Evolutionary conservation across 768 basidiomycete species (phyloP).

Genomic region (Zangia roseola): DNA sequence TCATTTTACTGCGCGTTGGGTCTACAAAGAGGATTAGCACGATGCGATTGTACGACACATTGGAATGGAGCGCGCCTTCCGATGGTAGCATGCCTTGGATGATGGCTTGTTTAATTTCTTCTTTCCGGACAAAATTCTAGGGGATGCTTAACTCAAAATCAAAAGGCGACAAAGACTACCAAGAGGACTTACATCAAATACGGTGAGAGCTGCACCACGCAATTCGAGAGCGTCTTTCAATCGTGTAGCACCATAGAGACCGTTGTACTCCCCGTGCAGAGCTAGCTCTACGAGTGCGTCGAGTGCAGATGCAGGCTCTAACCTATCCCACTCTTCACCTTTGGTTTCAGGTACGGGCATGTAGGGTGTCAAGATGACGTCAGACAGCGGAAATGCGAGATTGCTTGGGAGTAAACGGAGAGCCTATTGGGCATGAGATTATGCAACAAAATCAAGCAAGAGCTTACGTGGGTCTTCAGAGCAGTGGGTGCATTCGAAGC

Average conservation of each 20-base stretch:
- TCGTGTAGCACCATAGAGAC: conserved; percentile 55
- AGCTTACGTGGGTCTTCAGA: conserved; percentile 79
- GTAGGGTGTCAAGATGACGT: conserved; percentile 69
- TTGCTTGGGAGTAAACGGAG: conserved; percentile 55
- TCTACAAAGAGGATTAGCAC: conserved; percentile 11
- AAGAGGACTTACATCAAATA: conserved; percentile 72
- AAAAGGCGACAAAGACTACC: neutral
- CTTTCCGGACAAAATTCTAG: conserved; percentile 75
- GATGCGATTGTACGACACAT: neutral
- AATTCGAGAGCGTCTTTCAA: conserved; percentile 69
- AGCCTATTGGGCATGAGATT: conserved; percentile 41
- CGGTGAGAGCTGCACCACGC: conserved; percentile 69
- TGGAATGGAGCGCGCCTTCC: conserved; percentile 37
- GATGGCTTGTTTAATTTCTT: conserved; percentile 67
- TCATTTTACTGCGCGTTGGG: conserved; percentile 39
- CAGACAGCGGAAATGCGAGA: conserved; percentile 60
- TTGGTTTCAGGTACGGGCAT: conserved; percentile 78
- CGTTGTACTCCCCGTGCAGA: conserved; percentile 86
- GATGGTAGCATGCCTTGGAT: conserved; percentile 70
- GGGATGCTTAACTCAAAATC: conserved; percentile 1
- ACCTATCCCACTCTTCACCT: conserved; percentile 90
- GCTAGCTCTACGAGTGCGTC: conserved; percentile 80
- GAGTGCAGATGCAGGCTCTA: conserved; percentile 77
- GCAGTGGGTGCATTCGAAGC: conserved; percentile 91
- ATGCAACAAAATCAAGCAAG: conserved; percentile 11